Percentiles rank a stretch among this genome's conserved stretches.
Conservation (phyloP, 2,329 filamentous ascomycete species). For the Phialocephala sp. region DNA sequence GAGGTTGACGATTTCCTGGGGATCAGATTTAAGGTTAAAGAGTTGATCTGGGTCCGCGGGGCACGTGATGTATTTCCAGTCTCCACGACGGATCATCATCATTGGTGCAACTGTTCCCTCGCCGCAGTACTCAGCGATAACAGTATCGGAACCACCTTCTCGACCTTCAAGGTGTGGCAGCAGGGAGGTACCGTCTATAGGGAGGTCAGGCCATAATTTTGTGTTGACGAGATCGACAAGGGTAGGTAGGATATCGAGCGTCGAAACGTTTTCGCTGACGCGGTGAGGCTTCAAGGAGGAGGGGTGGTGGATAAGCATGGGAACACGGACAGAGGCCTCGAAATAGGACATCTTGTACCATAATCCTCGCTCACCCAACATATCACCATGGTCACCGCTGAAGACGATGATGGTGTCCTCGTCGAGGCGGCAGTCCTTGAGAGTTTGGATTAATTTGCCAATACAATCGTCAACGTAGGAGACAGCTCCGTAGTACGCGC, state of each 20-base stretch:
- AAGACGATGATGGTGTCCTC: slow-evolving; percentile 92
- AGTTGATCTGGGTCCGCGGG: slow-evolving; percentile 84
- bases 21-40: slow-evolving; percentile 76
- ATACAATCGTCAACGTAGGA: slow-evolving; percentile 95
- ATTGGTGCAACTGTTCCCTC: slow-evolving; percentile 88
- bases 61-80: slow-evolving; percentile 91
- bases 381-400: slow-evolving; percentile 92
- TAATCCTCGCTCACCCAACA: slow-evolving; percentile 89
- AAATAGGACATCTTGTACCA: slow-evolving; percentile 99
- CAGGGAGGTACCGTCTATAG: slow-evolving; percentile 84
- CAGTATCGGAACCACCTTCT: slow-evolving; percentile 75
- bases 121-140: slow-evolving; percentile 94
- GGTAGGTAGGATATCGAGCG: slow-evolving; percentile 87
- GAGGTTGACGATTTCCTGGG: slow-evolving; percentile 45
- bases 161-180: slow-evolving; percentile 75
- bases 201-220: slow-evolving; percentile 71
- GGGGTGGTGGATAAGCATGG: slow-evolving; percentile 84
- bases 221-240: slow-evolving; percentile 82
- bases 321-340: slow-evolving; percentile 87
- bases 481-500: slow-evolving; percentile 91
- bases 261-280: slow-evolving; percentile 85
- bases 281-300: slow-evolving; percentile 75
- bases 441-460: slow-evolving; percentile 76
- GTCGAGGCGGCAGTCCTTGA: slow-evolving; percentile 79
- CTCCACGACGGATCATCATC: slow-evolving; percentile 90